Evolutionary conservation across 179 eudicot genomes (phyloP).

Genomic region (Dionaea muscipula): DNA sequence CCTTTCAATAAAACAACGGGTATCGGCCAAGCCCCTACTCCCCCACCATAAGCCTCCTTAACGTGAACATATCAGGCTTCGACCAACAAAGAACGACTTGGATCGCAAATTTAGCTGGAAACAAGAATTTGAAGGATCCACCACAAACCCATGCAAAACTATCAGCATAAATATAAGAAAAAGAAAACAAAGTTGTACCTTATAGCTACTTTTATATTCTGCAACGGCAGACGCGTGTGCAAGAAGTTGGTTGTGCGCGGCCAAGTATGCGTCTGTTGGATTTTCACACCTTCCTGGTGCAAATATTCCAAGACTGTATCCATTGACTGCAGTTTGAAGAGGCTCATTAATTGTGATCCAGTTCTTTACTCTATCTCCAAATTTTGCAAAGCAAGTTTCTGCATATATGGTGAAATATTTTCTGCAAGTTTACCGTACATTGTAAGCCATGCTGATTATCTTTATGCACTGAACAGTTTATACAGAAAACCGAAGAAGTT

Average conservation of each 20-base stretch:
- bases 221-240: constrained; percentile 73
- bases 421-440: constrained; percentile 39
- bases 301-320: constrained; percentile 44
- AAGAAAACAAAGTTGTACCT: constrained; percentile 23
- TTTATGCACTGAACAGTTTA: background rate
- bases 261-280: constrained; percentile 49
- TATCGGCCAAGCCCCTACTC: no score
- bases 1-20: no score
- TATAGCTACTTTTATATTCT: constrained; percentile 45
- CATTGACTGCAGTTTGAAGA: constrained; percentile 63
- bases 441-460: constrained; percentile 12
- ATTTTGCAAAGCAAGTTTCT: constrained; percentile 64
- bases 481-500: no score
- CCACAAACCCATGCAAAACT: no score
- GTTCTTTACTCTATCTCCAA: constrained; percentile 79
- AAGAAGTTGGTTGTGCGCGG: constrained; percentile 67
- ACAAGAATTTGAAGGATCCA: no score
- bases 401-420: constrained; percentile 69
- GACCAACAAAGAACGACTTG: no score
- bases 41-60: no score
- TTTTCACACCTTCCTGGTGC: constrained; percentile 68
- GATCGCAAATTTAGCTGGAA: no score
- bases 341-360: constrained; percentile 89
- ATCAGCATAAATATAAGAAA: background rate
- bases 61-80: no score